Base-by-base conservation (phyloP, 2,329 filamentous ascomycete genomes). In the Aspergillus ustus region DNA sequence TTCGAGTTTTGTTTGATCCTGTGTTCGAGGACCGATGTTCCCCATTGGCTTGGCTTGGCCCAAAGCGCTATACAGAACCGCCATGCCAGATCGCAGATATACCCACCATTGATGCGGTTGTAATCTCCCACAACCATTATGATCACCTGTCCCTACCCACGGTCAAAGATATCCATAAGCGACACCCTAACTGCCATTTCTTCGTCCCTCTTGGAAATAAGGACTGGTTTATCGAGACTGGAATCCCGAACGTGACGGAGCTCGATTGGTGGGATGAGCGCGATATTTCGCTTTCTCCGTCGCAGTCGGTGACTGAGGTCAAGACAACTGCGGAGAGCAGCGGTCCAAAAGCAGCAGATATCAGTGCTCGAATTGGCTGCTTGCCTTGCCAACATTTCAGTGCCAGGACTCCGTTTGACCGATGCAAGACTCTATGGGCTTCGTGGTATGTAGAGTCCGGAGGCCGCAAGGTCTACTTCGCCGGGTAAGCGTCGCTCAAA, bases 261-360 rank as follows among this genome's bases (percentile, higher is more conserved):
- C 77, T 97, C 70, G 94, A 98, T 78, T 97, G 94, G 94, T 97
- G 94, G 94, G 89, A 96, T 68, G 89, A 91, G 65, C 84, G 87
- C 6, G 88, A 94, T 52, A 76, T 97, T n/a, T 87, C 81, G 0
- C 78, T 97, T 28, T 82, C 84, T 15, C 73, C 77, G 7, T 69
- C 70, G 9, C 67, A 69, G 66, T 66, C 69, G 15, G 44, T 54
- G 1, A 59, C 66, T 0, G 68, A 75, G 53, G 72, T 77, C 3
- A 73, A 71, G 34, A 69, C 53, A 29, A 17, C 66, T n/a, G 62
- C 65, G 8, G 68, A 73, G 20, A 68, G 66, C 52, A 55, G 64
- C 20, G 22, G 60, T 49, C 59, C 69, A 0, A 66, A 65, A 4
- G 43, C 70, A 11, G 67, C 72, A 3, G 81, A 83, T 48, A 92